Base-by-base conservation (phyloP, 164 flowering plant species). In the Pachysandra terminalis region DNA sequence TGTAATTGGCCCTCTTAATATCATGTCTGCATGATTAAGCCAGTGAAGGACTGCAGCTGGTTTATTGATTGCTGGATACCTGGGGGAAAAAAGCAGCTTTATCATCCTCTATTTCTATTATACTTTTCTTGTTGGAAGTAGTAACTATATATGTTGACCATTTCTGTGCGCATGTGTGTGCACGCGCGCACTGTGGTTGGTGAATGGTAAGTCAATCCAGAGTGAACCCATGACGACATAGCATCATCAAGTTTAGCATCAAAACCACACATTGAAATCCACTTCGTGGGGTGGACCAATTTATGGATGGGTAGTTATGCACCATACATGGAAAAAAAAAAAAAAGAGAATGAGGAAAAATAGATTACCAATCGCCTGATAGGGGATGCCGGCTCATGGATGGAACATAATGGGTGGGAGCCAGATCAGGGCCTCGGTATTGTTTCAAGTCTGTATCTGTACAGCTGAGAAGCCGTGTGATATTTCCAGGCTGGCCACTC, bases 1-100 rank as follows among this genome's bases (percentile, higher is more conserved):
- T 41, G 99, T 95, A 65, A 95, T 87, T 32, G 99, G 85, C 49
- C 96, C 93, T 81, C 96, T 81, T 73, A 95, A 59, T 71, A 95
- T 85, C 99, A 95, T 95, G 78, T 95, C 99, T 61, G 99, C 98
- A 74, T 95, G 99, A 81, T 89, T 87, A 61, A 95, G 85, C 99
- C 99, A 95, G 68, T 95, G 99, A 60, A 95, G 84, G 35, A 95
- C 96, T 19, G 87, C 94, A 66, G 95, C 99, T 28, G 99, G 99
- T 76, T 95, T 95, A 77, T 95, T 95, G 73, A 95, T 95, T 68
- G 99, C 99, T 41, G 99, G 99, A 68, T 95, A 95, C 98, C 98
- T 95, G 82, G 60, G 15, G 68, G 58, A 58, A 57, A 12, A 71
- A 69, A 66, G 15, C 65, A 17, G 55, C 14, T 28, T 21, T 22